Evolutionary conservation across 2,329 filamentous ascomycete genomes (phyloP).

Genomic region (Epicoccum sorghinum): DNA sequence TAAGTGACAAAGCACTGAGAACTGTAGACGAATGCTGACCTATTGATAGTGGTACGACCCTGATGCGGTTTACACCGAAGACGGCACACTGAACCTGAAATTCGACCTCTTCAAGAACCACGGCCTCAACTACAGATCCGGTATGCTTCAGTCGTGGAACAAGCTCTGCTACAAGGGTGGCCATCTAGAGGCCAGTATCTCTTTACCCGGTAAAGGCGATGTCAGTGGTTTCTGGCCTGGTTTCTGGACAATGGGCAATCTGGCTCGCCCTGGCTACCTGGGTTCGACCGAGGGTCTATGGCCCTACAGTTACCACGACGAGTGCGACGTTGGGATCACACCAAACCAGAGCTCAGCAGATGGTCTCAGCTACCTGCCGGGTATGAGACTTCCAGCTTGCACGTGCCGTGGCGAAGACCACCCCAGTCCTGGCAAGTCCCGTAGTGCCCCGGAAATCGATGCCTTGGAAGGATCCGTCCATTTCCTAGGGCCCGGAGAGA

Average conservation of each 20-base stretch:
- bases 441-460: slow-evolving; percentile 74
- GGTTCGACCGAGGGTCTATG: slow-evolving; percentile 75
- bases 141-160: slow-evolving; percentile 79
- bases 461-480: slow-evolving; percentile 70
- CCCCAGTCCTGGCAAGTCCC: slow-evolving; percentile 67
- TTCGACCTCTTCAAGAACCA: slow-evolving; percentile 72
- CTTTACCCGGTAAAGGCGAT: slow-evolving; percentile 70
- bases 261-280: slow-evolving; percentile 71
- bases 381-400: slow-evolving; percentile 73
- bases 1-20: slow-evolving; percentile 34
- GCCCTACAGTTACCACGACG: slow-evolving; percentile 74
- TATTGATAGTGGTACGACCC: slow-evolving; percentile 69
- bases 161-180: slow-evolving; percentile 75
- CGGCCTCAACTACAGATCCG: slow-evolving; percentile 69
- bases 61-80: slow-evolving; percentile 66
- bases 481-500: slow-evolving; percentile 56
- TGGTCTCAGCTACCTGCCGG: slow-evolving; percentile 70
- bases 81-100: slow-evolving; percentile 67
- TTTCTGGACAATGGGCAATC: slow-evolving; percentile 78
- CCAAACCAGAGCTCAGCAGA: slow-evolving; percentile 72
- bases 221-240: slow-evolving; percentile 75
- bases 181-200: slow-evolving; percentile 72
- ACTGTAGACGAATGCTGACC: slow-evolving; percentile 13
- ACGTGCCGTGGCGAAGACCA: slow-evolving; percentile 70
- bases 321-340: slow-evolving; percentile 73